Evolutionary conservation across 257 asterid genomes (phyloP).

Genomic region (Lycium barbarum): DNA sequence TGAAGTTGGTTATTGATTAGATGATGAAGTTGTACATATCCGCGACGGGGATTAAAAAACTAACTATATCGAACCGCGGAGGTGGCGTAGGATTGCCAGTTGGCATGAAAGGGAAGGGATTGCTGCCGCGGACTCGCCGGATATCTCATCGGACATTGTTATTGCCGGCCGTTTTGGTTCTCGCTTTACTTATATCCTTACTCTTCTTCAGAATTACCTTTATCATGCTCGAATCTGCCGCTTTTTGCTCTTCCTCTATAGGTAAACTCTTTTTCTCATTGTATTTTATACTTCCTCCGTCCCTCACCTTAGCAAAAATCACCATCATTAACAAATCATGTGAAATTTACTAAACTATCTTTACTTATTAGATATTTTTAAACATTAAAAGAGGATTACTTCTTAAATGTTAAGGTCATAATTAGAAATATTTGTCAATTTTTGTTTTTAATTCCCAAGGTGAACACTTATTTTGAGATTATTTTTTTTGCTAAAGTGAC

Average conservation of each 20-base stretch:
- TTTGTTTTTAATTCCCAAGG: too few species aligned
- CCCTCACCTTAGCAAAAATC: too few species aligned
- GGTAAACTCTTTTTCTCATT: constrained; percentile 43
- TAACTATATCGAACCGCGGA: constrained; percentile 49
- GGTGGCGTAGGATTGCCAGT: constrained; percentile 36
- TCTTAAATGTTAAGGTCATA: too few species aligned
- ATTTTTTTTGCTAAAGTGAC: too few species aligned
- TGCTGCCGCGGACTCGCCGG: constrained; percentile 50
- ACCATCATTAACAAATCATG: too few species aligned
- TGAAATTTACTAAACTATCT: too few species aligned
- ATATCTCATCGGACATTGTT: constrained; percentile 53
- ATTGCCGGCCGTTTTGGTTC: constrained; percentile 53
- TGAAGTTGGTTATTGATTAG: constrained; percentile 35
- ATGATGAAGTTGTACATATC: constrained; percentile 62
- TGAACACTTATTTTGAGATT: too few species aligned
- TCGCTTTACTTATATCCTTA: constrained; percentile 62
- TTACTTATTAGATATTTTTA: too few species aligned
- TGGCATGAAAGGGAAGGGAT: constrained; percentile 52
- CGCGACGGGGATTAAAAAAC: constrained; percentile 55
- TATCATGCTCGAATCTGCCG: constrained; percentile 69
- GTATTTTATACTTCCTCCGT: background rate
- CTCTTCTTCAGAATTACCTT: constrained; percentile 66
- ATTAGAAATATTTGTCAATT: too few species aligned
- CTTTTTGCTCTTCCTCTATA: constrained; percentile 67
- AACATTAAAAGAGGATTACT: too few species aligned